Base-by-base conservation (phyloP, 441 rosid species). In the Cnidoscolus chayamansa region DNA sequence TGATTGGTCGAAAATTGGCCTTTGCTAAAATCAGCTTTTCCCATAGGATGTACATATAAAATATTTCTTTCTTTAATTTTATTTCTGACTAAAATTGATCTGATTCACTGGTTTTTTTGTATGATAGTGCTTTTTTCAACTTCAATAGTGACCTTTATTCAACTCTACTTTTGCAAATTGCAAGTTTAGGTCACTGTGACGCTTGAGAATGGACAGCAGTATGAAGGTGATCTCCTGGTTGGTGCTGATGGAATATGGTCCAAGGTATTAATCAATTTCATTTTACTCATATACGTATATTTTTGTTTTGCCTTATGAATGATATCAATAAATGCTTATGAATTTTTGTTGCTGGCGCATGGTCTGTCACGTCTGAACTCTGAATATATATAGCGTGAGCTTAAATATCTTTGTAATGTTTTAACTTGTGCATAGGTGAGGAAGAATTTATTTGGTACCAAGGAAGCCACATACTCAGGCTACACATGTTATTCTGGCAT, bases 211-310 rank as follows among this genome's bases (percentile, higher is more conserved):
- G 99, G 97, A 54, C 77, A 86, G 40, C 81, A 78, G 1, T 86
- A 71, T 67, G 89, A 86, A 74, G 99, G 99, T 61, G 99, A 94
- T 83, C 79, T 94, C 68, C 90, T 94, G 54, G 90, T 92, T 65
- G 97, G 97, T 73, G 97, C 97, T 57, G 99, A 94, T 82, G 99
- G 97, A 68, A 94, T 94, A 68, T 74, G 97, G 90, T 94, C 97
- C 12, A 94, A 88, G 90, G 97, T 92, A 80, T 19, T 17, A 40
- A 8, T 45, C 69, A 55, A 32, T 55, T 17, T 16, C 16, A 17
- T 48, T 5, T 2, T 25, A 25, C 25, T 25, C 25, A 25, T 25
- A 25, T 25, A 25, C 25, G 25, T 25, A 25, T 25, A 25, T 50
- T 50, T 4, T 12, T 16, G 10, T 53, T 19, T 40, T 19, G 15